Conservation (phyloP, 768 basidiomycete species). For the Naganishia randhawae region DNA sequence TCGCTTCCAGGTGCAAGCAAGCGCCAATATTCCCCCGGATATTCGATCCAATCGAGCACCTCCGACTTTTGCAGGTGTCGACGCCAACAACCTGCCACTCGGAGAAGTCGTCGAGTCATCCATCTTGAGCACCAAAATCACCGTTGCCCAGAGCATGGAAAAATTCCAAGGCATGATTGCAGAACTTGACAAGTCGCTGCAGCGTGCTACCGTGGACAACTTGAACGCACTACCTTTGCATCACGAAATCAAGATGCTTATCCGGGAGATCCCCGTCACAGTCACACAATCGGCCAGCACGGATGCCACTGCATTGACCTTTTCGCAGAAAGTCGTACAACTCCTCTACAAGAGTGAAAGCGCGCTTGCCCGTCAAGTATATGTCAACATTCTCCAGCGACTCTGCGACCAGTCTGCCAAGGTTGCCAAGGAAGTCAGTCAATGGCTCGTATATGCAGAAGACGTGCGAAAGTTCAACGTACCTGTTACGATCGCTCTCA, state of each 20-base stretch:
- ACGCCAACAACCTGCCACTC: slow-evolving; percentile 9
- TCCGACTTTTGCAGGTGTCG: slow-evolving; percentile 25
- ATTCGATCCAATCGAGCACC: slow-evolving; percentile 51
- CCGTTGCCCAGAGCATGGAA: slow-evolving; percentile 75
- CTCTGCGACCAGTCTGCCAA: slow-evolving; percentile 84
- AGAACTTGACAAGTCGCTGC: slow-evolving; percentile 76
- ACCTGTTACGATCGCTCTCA: slow-evolving; percentile 81
- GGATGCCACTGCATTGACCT: slow-evolving; percentile 79
- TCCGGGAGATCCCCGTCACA: slow-evolving; percentile 75
- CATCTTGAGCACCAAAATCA: slow-evolving; percentile 35
- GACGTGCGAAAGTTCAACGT: slow-evolving; percentile 97
- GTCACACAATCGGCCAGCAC: slow-evolving; percentile 75
- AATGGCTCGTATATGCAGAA: slow-evolving; percentile 93
- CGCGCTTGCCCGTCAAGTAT: slow-evolving; percentile 85
- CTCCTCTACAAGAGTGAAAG: slow-evolving; percentile 82
- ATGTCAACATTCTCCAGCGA: slow-evolving; percentile 80
- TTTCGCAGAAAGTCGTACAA: slow-evolving; percentile 96
- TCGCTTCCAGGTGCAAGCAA: slow-evolving; percentile 49
- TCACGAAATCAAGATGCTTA: slow-evolving; percentile 78
- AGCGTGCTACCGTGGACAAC: slow-evolving; percentile 68
- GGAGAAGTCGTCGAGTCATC: slow-evolving; percentile 33
- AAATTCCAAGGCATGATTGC: slow-evolving; percentile 62
- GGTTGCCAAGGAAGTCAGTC: slow-evolving; percentile 92
- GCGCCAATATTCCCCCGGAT: slow-evolving; percentile 58
- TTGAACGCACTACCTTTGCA: slow-evolving; percentile 70